Conservation (phyloP, 495 filamentous ascomycete species). For the Haplographium delicatum region DNA sequence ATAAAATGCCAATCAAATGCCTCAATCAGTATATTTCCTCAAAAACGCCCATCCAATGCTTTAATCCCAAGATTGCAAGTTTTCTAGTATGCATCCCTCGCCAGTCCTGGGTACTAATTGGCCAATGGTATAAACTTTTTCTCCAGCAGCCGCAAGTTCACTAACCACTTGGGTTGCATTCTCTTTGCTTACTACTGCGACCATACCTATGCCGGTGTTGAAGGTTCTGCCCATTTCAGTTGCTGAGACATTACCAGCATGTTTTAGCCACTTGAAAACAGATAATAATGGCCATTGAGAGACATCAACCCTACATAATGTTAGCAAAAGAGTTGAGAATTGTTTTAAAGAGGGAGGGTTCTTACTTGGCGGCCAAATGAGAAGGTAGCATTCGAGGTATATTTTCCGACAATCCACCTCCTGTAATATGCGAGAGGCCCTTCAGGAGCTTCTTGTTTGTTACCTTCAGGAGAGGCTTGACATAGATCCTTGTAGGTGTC, state of each 20-base stretch:
- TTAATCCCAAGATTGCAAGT: constrained; percentile 64
- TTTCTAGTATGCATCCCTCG: constrained; percentile 63
- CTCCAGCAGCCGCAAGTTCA: constrained; percentile 58
- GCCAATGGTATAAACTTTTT: constrained; percentile 74
- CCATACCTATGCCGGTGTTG: constrained; percentile 93
- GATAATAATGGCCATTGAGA: constrained; percentile 62
- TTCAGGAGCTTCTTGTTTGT: constrained; percentile 58
- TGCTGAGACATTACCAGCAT: constrained; percentile 64
- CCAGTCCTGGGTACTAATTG: constrained; percentile 50
- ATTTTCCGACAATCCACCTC: constrained; percentile 76
- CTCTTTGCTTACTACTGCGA: constrained; percentile 64
- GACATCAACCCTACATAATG: constrained; percentile 69
- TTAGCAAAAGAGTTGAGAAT: too few relatives aligned
- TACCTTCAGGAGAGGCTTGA: constrained; percentile 62
- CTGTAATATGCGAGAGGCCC: constrained; percentile 94
- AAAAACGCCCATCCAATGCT: not conserved
- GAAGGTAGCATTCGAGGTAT: constrained; percentile 85
- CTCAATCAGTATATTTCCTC: too few relatives aligned
- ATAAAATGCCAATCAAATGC: too few relatives aligned
- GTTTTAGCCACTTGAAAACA: constrained; percentile 81
- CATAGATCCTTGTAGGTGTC: constrained; percentile 78
- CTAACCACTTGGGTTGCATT: constrained; percentile 47
- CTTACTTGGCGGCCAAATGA: constrained; percentile 40
- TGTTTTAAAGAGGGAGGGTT: not conserved
- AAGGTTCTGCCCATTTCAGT: constrained; percentile 85